Base-by-base conservation (phyloP, 2,329 filamentous ascomycete genomes). In the Fusarium longipes region DNA sequence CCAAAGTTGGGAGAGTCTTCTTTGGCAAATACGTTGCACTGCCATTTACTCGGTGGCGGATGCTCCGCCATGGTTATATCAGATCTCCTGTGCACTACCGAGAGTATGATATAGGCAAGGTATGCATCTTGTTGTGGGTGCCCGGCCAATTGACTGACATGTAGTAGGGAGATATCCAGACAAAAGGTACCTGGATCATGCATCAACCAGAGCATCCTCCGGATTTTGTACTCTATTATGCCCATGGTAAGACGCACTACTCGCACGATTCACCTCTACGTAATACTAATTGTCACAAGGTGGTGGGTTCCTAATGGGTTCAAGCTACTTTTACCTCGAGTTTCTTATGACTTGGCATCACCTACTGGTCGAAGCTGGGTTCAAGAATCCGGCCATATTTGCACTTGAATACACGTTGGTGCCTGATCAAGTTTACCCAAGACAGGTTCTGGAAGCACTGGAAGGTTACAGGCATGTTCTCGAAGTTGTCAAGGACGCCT, bases 231-330 rank as follows among this genome's bases (percentile, higher is more conserved):
- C 78, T 96, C 3, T 95, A 93, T 75, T 96, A 96, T 75, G 86
- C 87, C 38, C 93, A 96, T 75, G 93, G 91, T 90, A 79, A 70
- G 82, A 27, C 38, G 44, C 14, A 15, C 40, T 35, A 18, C 25
- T n/a, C 6, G 30, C 36, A 9, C 15, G 12, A 4, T 17, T 35
- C 11, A 29, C 42, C 24, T 30, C 35, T 30, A 20, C 39, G 33
- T 43, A 17, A 60, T 22, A 22, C 70, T 65, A 43, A 56, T 25
- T 40, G 9, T 49, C 51, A 33, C 18, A 38, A 91, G 89, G 91
- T 17, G 93, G 93, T 22, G 93, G 93, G 1, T 96, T 96, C 76
- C 87, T 88, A 8, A 92, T 96, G 89, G 93, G 93, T 5, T 93
- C 91, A 14, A 83, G 86, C 18, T 91, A 91, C 79, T 96, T 96